phyloP scores from a whole-genome alignment of 768 basidiomycete genomes.

The Pisolithus marmoratus region DNA sequence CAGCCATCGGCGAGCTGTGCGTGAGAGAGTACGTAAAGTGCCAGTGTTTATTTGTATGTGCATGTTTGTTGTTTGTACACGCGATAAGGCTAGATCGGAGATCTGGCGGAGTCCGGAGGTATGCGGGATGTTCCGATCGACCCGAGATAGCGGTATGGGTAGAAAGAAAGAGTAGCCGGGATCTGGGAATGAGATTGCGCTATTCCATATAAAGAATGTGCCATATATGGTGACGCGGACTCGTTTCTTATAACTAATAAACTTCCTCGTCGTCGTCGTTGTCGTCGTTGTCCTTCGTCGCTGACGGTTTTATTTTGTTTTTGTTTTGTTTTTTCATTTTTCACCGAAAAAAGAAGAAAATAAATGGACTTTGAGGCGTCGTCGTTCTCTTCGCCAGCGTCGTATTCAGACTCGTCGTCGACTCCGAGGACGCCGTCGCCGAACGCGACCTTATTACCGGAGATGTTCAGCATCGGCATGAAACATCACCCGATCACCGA shows the following conservation, averaged over 20 bases:
- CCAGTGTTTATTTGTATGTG: slow-evolving; percentile 14
- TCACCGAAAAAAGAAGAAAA: neutral
- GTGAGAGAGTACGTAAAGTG: slow-evolving; percentile 30
- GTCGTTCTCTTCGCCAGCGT: slow-evolving; percentile 28
- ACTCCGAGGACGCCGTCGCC: slow-evolving; percentile 74
- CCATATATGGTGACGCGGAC: slow-evolving; percentile 20
- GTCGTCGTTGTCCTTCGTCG: neutral
- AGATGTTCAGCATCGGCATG: slow-evolving; percentile 22
- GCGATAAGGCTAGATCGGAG: slow-evolving; percentile 24
- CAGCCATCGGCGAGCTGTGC: slow-evolving; percentile 19
- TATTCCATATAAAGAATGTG: slow-evolving; percentile 19
- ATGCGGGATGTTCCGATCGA: slow-evolving; percentile 28
- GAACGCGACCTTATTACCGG: slow-evolving; percentile 25
- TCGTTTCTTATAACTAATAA: slow-evolving; percentile 28
- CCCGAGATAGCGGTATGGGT: slow-evolving; percentile 28
- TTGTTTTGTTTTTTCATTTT: slow-evolving; percentile 8
- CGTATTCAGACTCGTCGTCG: slow-evolving; percentile 57
- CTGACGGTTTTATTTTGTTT: neutral
- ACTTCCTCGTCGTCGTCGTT: slow-evolving; percentile 7
- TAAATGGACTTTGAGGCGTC: slow-evolving; percentile 64
- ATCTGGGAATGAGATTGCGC: slow-evolving; percentile 30
- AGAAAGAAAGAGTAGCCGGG: slow-evolving; percentile 34
- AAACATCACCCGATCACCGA: slow-evolving; percentile 34
- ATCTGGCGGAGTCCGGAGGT: slow-evolving; percentile 16
- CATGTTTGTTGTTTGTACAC: slow-evolving; percentile 11